A percentile compares a stretch with the other conserved stretches of the same genome.
Evolutionary conservation across 495 filamentous ascomycete species (phyloP).

Genomic region (Haplographium delicatum): DNA sequence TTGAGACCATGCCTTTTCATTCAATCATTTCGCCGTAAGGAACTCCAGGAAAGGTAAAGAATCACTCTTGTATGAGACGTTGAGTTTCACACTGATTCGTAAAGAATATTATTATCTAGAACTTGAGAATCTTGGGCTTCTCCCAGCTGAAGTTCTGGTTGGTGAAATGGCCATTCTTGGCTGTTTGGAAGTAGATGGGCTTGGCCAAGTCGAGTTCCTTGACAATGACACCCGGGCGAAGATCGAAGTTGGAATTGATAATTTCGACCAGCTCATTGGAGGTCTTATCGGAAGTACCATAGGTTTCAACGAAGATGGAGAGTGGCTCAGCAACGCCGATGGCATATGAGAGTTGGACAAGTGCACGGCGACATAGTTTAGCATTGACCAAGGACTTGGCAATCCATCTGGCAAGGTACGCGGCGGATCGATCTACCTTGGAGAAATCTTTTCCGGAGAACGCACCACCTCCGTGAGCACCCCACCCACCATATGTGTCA

Average conservation of each 20-base stretch:
- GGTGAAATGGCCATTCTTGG: conserved; percentile 99
- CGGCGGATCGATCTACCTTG: conserved; percentile 98
- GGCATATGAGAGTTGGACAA: conserved; percentile 98
- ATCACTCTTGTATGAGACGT: conserved; percentile 32
- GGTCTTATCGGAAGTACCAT: conserved; percentile 70
- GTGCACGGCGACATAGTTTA: conserved; percentile 79
- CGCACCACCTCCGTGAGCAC: conserved; percentile 98
- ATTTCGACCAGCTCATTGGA: conserved; percentile 85
- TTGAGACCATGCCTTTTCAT: conserved; percentile 28
- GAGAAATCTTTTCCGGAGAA: conserved; percentile 99
- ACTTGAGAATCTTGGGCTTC: conserved; percentile 89
- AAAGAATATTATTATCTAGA: conserved; percentile 61
- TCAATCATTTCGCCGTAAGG: conserved; percentile 29
- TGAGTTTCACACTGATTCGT: conserved; percentile 37
- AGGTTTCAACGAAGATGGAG: conserved; percentile 81
- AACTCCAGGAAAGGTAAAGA: conserved; percentile 24
- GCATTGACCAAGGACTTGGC: conserved; percentile 94
- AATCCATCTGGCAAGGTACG: conserved; percentile 96
- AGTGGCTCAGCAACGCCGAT: conserved; percentile 98
- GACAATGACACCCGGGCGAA: conserved; percentile 96
- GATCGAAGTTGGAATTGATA: conserved; percentile 92
- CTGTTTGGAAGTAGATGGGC: conserved; percentile 97
- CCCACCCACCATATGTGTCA: conserved; percentile 99
- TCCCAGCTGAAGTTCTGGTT: conserved; percentile 98
- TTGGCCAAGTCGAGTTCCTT: conserved; percentile 91